A percentile compares a stretch with the other conserved stretches of the same genome.
Conservation (phyloP, 208 protist genomes). For the Crithidia expoeki region DNA sequence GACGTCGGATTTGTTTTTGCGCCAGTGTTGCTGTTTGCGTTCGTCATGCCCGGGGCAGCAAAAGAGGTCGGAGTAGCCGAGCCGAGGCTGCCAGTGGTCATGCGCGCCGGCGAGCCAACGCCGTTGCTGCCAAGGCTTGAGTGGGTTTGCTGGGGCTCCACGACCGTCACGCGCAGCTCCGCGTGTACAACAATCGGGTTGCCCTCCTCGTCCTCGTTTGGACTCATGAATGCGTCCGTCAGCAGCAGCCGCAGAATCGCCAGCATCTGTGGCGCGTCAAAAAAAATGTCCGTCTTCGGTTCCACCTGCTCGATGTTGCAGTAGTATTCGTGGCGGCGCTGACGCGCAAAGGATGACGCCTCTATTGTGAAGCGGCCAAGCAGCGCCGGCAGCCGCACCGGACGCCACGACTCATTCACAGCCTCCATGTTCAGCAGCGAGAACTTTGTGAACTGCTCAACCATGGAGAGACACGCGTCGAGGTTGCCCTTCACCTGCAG, state of each 20-base stretch:
- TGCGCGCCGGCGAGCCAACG: not conserved
- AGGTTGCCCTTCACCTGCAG: slow-evolving; percentile 66
- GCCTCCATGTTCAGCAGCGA: slow-evolving; percentile 80
- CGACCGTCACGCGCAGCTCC: slow-evolving; percentile 52
- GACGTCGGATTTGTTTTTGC: not conserved
- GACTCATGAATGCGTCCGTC: slow-evolving; percentile 32
- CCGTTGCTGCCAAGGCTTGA: not conserved
- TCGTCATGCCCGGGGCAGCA: not conserved
- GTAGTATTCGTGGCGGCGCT: slow-evolving; percentile 42
- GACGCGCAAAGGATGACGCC: slow-evolving; percentile 32
- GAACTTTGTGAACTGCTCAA: slow-evolving; percentile 75
- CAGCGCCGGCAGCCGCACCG: slow-evolving; percentile 58
- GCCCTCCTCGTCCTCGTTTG: slow-evolving; percentile 16
- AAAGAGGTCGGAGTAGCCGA: not conserved
- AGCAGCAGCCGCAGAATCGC: slow-evolving; percentile 56
- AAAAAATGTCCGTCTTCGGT: slow-evolving; percentile 71
- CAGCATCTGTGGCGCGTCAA: slow-evolving; percentile 68
- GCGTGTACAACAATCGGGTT: slow-evolving; percentile 31
- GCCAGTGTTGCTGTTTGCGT: not conserved
- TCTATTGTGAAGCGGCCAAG: slow-evolving; percentile 64
- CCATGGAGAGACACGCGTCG: slow-evolving; percentile 64
- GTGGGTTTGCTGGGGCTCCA: slow-evolving; percentile 42
- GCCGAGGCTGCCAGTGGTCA: slow-evolving; percentile 1
- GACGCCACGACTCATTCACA: slow-evolving; percentile 74
- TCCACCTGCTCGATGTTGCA: slow-evolving; percentile 61